Evolutionary conservation across 1,284 basidiomycete genomes (phyloP), one percentile per base, ranked within the genome.

Genomic region (Cryptococcus sp.): DNA sequence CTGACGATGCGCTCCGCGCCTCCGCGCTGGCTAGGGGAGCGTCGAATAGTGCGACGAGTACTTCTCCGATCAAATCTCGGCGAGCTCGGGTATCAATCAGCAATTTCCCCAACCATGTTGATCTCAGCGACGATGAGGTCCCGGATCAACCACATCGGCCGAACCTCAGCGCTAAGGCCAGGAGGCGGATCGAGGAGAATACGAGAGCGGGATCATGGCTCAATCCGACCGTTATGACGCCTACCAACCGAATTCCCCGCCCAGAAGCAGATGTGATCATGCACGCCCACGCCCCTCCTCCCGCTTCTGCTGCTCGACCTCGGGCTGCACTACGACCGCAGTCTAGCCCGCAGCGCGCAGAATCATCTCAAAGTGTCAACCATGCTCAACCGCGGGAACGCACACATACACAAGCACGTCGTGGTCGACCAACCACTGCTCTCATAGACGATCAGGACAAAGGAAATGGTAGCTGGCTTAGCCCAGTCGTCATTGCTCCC

Each of bases 131-230:
- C 13, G 42, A 2, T 2, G 22, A 19, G 11, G 11, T 11, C 16
- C 42, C n/a, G 42, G 42, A 19, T 4, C 11, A 45, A 17, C 42
- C 42, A 5, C 13, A 8, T 7, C 22, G 22, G 22, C 15, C 42
- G 42, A 45, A 16, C 6, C 16, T 19, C 22, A 23, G 19, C 42
- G 8, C 42, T 45, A 23, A 10, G 42, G 8, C 17, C 3, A 6
- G 20, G 25, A 23, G 8, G 20, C 25, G 47, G 25, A 23, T 10
- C 5, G 17, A 31, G 11, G 25, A 38, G 13, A 17, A 38, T 11
- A 5, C 44, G 2, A 19, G 47, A 22, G 16, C 45, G 13, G 57
- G 57, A 20, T 49, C 57, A 50, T 58, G 57, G 57, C 38, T 47
- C 22, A 58, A 58, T 20, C 57, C 57, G 16, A 50, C 40, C 11